These are phyloP conservation scores for Sporopachydermia quercuum DNA, from an alignment of 805 yeast genomes.

Conservation along the genomic window DNA sequence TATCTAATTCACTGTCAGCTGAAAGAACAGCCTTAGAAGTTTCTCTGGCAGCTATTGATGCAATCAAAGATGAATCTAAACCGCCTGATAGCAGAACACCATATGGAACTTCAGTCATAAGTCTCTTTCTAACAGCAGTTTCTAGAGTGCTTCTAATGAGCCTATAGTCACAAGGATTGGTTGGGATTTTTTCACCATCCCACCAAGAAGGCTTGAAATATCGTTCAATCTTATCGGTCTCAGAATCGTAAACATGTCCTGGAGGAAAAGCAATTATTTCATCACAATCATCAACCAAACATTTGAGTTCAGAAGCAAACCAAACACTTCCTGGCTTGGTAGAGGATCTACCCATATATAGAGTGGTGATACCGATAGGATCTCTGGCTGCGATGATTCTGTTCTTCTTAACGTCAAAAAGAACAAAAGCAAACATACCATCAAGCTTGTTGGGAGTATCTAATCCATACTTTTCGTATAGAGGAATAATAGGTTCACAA, in stretches of 20 bases:
- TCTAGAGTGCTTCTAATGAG: slow-evolving; percentile 71
- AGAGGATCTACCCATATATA: slow-evolving; percentile 82
- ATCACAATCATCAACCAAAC: slow-evolving; percentile 91
- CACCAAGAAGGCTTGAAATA: slow-evolving; percentile 93
- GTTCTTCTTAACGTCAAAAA: slow-evolving; percentile 73
- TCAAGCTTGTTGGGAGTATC: slow-evolving; percentile 90
- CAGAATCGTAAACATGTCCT: slow-evolving; percentile 91
- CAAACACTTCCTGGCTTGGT: slow-evolving; percentile 58
- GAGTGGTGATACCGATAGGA: slow-evolving; percentile 93
- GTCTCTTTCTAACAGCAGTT: slow-evolving; percentile 93
- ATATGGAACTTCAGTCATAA: slow-evolving; percentile 98
- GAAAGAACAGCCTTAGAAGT: slow-evolving; percentile 57
- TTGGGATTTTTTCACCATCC: slow-evolving; percentile 66
- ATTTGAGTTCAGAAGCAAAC: slow-evolving; percentile 91
- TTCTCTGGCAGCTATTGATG: slow-evolving; percentile 94
- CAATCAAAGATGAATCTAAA: slow-evolving; percentile 90
- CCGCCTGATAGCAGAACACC: slow-evolving; percentile 98
- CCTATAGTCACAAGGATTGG: slow-evolving; percentile 58
- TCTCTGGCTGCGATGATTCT: slow-evolving; percentile 95
- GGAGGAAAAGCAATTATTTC: slow-evolving; percentile 91
- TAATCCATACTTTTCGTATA: slow-evolving; percentile 69
- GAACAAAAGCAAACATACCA: slow-evolving; percentile 96
- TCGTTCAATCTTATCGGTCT: slow-evolving; percentile 71
- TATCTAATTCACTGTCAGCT: slow-evolving; percentile 34
- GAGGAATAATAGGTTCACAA: slow-evolving; percentile 95